Percentiles rank a stretch among this genome's conserved stretches.
phyloP scores from a whole-genome alignment of 2,329 filamentous ascomycete species.

The Fusarium sp. region DNA sequence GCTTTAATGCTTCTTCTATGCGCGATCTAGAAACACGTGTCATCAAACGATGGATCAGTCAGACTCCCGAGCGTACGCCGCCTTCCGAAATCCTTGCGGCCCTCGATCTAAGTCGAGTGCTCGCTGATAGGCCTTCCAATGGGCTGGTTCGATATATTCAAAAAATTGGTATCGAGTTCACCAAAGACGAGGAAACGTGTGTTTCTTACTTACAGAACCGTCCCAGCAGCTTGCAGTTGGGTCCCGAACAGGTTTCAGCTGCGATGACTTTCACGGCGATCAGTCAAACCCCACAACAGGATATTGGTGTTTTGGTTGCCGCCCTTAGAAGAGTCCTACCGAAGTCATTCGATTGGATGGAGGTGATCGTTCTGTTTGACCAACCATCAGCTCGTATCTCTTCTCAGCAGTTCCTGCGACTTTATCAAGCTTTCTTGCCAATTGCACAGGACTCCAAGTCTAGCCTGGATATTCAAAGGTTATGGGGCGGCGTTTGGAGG shows the following conservation, averaged over 20 bases:
- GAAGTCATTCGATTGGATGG: constrained; percentile 74
- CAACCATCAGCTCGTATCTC: constrained; percentile 81
- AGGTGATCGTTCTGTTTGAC: constrained; percentile 84
- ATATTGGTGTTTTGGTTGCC: constrained; percentile 69
- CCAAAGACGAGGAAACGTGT: constrained; percentile 78
- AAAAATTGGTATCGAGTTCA: constrained; percentile 79
- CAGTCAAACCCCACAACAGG: constrained; percentile 66
- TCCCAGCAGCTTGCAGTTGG: constrained; percentile 70
- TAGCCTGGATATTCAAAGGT: constrained; percentile 81
- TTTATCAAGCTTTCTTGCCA: constrained; percentile 83
- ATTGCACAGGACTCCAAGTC: constrained; percentile 68
- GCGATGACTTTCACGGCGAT: constrained; percentile 77
- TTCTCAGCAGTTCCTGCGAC: constrained; percentile 80
- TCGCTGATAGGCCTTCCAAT: constrained; percentile 69
- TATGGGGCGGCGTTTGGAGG: constrained; percentile 94
- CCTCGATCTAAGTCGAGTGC: constrained; percentile 75
- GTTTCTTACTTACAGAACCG: constrained; percentile 65
- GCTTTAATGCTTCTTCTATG: constrained; percentile 82
- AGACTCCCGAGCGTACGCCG: constrained; percentile 66
- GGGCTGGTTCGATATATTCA: constrained; percentile 77
- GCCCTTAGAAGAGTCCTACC: constrained; percentile 72
- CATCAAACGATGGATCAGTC: constrained; percentile 74
- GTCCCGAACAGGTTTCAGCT: constrained; percentile 84
- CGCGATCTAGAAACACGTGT: constrained; percentile 76
- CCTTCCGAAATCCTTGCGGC: constrained; percentile 78